Evolutionary conservation across 768 basidiomycete genomes (phyloP), one percentile per base, ranked within the genome.

Genomic region (Suillus plorans): DNA sequence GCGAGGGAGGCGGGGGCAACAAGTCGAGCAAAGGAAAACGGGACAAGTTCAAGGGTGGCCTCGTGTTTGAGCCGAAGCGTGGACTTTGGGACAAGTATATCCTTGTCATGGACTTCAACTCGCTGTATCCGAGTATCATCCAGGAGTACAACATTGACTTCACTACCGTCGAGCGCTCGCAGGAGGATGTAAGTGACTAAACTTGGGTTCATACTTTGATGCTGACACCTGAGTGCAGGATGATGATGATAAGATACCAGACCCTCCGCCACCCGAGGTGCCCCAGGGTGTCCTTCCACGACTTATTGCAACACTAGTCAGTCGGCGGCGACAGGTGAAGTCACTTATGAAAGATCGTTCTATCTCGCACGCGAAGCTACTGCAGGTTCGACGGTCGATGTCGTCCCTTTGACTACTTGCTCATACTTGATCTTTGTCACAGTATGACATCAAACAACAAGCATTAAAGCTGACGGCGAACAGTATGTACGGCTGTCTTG

Each of bases 21-120:
- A 88, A 88, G 70, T 75, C 81, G 4, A 77, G 79, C 37, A 93
- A 93, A 70, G 80, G 81, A 50, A 93, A 90, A 73, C 87, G 88
- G 60, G 97, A 98, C 79, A 99, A 98, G 79, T 99, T 94, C 81
- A 97, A 99, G 79, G 97, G 97, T 75, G 97, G 97, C 77, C 84
- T 99, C 61, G 97, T 99, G 22, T 95, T 99, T 68, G 94, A 97
- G 64, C 97, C 97, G 2, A 96, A 97, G 79, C 84, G 93, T 62
- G 94, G 96, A 13, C 80, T 99, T 47, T 99, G 94, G 93, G 97
- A 99, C 80, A 96, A 89, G 70, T 97, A 84, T 73, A 92, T 99
- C 77, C 84, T 99, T 20, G 97, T 99, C 77, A 99, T 99, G 97
- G 97, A 99, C 77, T 99, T 99, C 88, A 99, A 99, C 78, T 97